Evolutionary conservation across 352 stramenopile species (phyloP).

Genomic region (Phytophthora capsici): DNA sequence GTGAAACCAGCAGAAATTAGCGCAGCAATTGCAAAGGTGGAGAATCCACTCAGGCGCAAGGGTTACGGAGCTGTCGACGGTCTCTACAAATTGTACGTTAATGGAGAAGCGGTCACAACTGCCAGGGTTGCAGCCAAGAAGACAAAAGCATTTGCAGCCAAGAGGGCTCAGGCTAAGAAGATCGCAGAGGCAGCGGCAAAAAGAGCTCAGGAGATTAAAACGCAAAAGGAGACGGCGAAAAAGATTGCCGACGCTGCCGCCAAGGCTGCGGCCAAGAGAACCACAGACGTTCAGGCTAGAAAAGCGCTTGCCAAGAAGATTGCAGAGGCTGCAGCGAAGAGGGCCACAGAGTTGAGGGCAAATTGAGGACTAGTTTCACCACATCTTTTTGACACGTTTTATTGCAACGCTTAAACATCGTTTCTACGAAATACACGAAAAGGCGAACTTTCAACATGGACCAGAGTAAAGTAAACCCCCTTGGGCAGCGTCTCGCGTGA

Average conservation of each 20-base stretch:
- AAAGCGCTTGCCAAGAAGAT: too few species aligned
- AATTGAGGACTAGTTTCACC: too few species aligned
- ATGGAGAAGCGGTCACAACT: background rate
- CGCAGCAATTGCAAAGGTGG: background rate
- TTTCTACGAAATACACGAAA: too few species aligned
- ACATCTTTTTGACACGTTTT: too few species aligned
- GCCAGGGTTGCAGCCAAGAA: background rate
- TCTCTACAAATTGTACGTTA: conserved; percentile 5
- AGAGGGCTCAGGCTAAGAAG: background rate
- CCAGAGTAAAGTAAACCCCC: conserved; percentile 30
- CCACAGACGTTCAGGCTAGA: too few species aligned
- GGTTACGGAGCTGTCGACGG: background rate
- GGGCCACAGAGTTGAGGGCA: background rate
- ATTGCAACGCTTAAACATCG: too few species aligned
- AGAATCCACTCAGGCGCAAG: background rate
- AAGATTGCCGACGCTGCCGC: background rate
- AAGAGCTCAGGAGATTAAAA: background rate
- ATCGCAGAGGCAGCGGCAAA: background rate
- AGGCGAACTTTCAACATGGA: conserved; percentile 29
- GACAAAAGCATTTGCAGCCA: background rate
- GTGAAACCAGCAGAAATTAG: background rate
- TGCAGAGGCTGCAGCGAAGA: background rate
- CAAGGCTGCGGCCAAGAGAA: too few species aligned
- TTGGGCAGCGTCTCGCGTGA: conserved; percentile 56
- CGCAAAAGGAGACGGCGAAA: background rate